A percentile compares a stretch with the other conserved stretches of the same genome.
These are phyloP conservation scores for Neopestalotiopsis clavispora DNA, from an alignment of 2,329 filamentous ascomycete genomes.

Conservation along the genomic window DNA sequence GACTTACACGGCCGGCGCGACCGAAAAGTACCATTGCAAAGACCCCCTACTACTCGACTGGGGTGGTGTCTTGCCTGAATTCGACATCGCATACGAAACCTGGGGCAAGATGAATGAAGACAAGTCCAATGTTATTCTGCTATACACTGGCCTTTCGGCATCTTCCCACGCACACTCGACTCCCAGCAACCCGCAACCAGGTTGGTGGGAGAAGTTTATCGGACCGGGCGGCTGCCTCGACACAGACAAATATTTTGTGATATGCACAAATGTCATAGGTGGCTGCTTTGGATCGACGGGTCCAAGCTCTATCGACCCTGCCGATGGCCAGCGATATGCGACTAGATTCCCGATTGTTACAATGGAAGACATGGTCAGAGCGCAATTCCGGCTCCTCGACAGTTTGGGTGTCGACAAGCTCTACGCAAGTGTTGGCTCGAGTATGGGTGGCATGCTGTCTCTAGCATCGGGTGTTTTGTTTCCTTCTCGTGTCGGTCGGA, in stretches of 20 bases:
- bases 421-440: slow-evolving; percentile 91
- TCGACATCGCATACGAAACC: slow-evolving; percentile 89
- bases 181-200: slow-evolving; percentile 80
- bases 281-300: slow-evolving; percentile 97
- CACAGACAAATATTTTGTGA: slow-evolving; percentile 88
- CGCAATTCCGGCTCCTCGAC: slow-evolving; percentile 90
- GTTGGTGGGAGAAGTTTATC: slow-evolving; percentile 99
- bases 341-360: slow-evolving; percentile 96
- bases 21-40: slow-evolving; percentile 74
- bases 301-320: slow-evolving; percentile 84
- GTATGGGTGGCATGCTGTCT: slow-evolving; percentile 99
- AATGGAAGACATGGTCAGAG: slow-evolving; percentile 96
- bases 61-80: slow-evolving; percentile 89
- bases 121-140: slow-evolving; percentile 85
- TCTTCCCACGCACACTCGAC: slow-evolving; percentile 97
- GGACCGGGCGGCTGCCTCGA: slow-evolving; percentile 84
- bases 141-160: slow-evolving; percentile 95
- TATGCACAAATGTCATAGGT: slow-evolving; percentile 96
- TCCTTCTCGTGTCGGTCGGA: slow-evolving; percentile 77
- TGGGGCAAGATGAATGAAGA: slow-evolving; percentile 85
- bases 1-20: slow-evolving; percentile 89
- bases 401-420: slow-evolving; percentile 75
- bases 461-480: slow-evolving; percentile 86
- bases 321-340: slow-evolving; percentile 85
- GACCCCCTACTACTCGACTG: slow-evolving; percentile 86